Base-by-base conservation (phyloP, 148 eudicot species). In the Dysphania ambrosioides region DNA sequence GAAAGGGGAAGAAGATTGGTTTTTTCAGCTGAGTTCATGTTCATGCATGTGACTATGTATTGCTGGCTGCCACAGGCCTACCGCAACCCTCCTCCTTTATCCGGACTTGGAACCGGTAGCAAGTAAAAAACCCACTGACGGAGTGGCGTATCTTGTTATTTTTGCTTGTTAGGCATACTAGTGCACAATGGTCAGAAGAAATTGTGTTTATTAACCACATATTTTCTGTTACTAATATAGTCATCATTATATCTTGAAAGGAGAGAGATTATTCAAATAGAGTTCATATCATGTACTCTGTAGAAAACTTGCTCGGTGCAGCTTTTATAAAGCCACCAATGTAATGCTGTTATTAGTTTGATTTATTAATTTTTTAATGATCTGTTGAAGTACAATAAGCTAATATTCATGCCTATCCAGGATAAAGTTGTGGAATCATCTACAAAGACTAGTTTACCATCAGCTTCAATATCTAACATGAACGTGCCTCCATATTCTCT, bases 391-490 rank as follows among this genome's bases (percentile, higher is more conserved):
- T n/a, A n/a, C n/a, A n/a, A 55, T 69, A 49, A 49, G 59, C 64
- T 44, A 58, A 57, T 24, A 61, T 87, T 82, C 41, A 36, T 77
- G 15, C 53, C 70, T 79, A 72, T 75, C 55, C 92, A 92, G 97
- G 97, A 90, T 57, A 92, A 92, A 83, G 53, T 85, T 70, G 72
- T 51, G 78, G 97, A 88, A 35, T 81, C 88, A 68, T 81, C 87
- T 60, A 84, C 83, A 23, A 92, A 86, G 79, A 74, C 72, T 42
- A 84, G 53, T 84, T 72, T 83, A 41, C 81, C 87, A 35, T 86
- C 87, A 41, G 63, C 81, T 78, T 76, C 88, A 79, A 79, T 87
- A 23, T 77, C 79, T 32, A 82, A 69, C 64, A 32, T 67, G 71
- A 83, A 71, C 64, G 32, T 86, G 75, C 80, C 83, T 80, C 76